Conservation (phyloP, 208 protist species). For the Jaenimonas drosophilae region DNA sequence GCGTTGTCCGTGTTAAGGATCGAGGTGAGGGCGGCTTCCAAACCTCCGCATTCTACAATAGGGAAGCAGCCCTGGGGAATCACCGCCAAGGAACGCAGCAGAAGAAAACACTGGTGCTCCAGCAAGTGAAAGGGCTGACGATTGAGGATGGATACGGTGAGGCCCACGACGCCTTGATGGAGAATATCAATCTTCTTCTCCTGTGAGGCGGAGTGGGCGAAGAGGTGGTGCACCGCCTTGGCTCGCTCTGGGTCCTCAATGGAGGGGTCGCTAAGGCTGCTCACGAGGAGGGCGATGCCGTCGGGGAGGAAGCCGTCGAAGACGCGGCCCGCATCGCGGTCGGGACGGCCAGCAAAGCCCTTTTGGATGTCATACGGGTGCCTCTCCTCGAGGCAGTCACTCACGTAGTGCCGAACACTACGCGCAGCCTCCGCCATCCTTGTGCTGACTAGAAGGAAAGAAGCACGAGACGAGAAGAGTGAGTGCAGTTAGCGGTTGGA, state of each 20-base stretch:
- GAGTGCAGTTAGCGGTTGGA: too few species aligned
- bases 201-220: slow-evolving; percentile 61
- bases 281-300: slow-evolving; percentile 26
- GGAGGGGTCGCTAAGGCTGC: slow-evolving; percentile 38
- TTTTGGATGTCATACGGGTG: slow-evolving; percentile 74
- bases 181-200: slow-evolving; percentile 67
- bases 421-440: slow-evolving; percentile 57
- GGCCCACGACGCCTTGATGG: slow-evolving; percentile 37
- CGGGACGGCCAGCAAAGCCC: slow-evolving; percentile 46
- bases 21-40: slow-evolving; percentile 24
- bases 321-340: slow-evolving; percentile 43
- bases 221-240: slow-evolving; percentile 49
- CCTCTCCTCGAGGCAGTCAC: slow-evolving; percentile 70
- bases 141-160: slow-evolving; percentile 28
- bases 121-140: slow-evolving; percentile 17
- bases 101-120: slow-evolving; percentile 42
- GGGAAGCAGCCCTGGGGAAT: slow-evolving; percentile 67
- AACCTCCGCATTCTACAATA: slow-evolving; percentile 40
- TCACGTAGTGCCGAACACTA: slow-evolving; percentile 73
- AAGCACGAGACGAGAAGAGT: too few species aligned
- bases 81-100: slow-evolving; percentile 64
- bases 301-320: slow-evolving; percentile 44
- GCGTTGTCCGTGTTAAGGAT: slow-evolving; percentile 6
- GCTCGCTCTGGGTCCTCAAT: slow-evolving; percentile 31
- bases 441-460: too few species aligned